Base-by-base conservation (phyloP, 805 yeast genomes). In the Saccharomyces mikatae region DNA sequence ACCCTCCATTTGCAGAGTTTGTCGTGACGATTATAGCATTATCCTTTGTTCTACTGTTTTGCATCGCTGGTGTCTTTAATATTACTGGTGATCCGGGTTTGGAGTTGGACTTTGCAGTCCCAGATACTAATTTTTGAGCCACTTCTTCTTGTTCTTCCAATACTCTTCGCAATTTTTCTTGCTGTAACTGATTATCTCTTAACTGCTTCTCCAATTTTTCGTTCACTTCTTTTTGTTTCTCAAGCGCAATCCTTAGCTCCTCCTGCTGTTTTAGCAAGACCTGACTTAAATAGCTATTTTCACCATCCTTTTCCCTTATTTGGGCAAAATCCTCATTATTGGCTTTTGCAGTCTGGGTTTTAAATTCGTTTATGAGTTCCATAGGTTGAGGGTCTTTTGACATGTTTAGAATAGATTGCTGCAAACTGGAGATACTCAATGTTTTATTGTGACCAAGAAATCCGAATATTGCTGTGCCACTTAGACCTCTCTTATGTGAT, bases 381-480 rank as follows among this genome's bases (percentile, higher is more conserved):
- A 50, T 50, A 11, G 52, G 24, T 21, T 57, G 51, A 17, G 56
- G 51, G 29, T 56, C 56, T 36, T 49, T 57, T n/a, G 56, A 54
- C 28, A 54, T 44, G 27, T 54, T 57, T 17, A 49, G 32, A 13
- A 54, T 48, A n/a, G 52, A 47, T 49, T 54, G 61, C 50, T 60
- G 62, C 26, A 60, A 46, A 11, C 86, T 86, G 6, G 83, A 79
- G 48, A 86, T 77, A 2, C 87, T 81, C 41, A 86, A 67, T 49
- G 82, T 85, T 55, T 80, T 79, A 56, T 77, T 77, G 65, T 86
- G 91, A 48, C 81, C 82, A 8, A 76, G 72, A 60, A 79, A 86
- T 0, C 95, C 95, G 68, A 87, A 87, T 28, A 87, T 86, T 2
- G 87, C 92, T 3, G 92, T 84, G 13, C 95, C 95, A 72, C 90